Base-by-base conservation (phyloP, 306 rosid species). In the Trifolium repens region DNA sequence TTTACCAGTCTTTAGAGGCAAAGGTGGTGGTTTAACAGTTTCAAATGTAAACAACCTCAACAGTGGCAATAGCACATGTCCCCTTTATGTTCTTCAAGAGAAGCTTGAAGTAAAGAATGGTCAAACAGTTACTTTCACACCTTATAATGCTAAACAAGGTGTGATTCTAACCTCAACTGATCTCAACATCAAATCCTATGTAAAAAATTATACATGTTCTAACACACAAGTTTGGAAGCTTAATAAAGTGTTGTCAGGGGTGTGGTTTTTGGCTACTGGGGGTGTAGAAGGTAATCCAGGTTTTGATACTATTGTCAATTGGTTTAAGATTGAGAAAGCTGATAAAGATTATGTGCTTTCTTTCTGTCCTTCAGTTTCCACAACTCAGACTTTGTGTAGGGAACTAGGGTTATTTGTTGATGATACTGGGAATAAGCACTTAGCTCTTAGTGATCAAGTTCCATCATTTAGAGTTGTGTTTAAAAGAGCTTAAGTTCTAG, bases 281-380 rank as follows among this genome's bases (percentile, higher is more conserved):
- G 88, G 91, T 5, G 81, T 81, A 59, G 84, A 79, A 17, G 93
- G 91, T 19, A 83, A 83, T 55, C 87, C 89, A 0, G 87, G 91
- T 49, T 3, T 16, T 37, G 4, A 44, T n/a, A 89, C 89, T 0
- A 42, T 67, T n/a, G 26, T 63, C 57, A 85, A 87, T 27, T 89
- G 91, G 93, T 87, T 85, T 72, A 89, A 89, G 88, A 89, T 88
- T 55, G 91, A 86, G 84, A 89, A 88, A 71, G 69, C 34, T 9
- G 84, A 17, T 2, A 54, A 65, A 0, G 86, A 84, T 46, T 91
- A 86, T 76, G 81, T 80, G 40, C 69, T 89, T 13, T 75, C 78
- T 7, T 91, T 83, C 40, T 91, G 93, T 55, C 97, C 97, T 35
- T 73, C 70, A 0, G 94, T 89, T 0, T 71, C 80, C 10, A 37